Base-by-base conservation (phyloP, 768 basidiomycete species). In the Clathrus columnatus region DNA sequence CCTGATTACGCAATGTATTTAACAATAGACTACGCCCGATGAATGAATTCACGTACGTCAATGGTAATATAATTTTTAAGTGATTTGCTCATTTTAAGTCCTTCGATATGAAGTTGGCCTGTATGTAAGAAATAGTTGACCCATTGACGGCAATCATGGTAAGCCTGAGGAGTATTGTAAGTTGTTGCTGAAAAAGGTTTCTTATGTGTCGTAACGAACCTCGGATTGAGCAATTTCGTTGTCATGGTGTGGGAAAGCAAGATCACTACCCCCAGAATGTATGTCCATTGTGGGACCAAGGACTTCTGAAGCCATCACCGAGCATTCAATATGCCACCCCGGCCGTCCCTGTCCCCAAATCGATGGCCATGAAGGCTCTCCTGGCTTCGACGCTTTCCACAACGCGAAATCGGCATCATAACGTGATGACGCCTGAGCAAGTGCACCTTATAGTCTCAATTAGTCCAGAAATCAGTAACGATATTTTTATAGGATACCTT, bases 311-410 rank as follows among this genome's bases (percentile, higher is more conserved):
- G 94, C 94, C 95, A 99, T 99, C 29, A 96, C 95, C 3, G 91
- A 94, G 71, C 95, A 99, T 68, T 99, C 95, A 57, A 99, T 98
- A 68, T 99, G 95, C 95, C 95, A 99, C 16, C 95, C 95, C 2
- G 95, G 95, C 43, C 95, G 79, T n/a, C 94, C 93, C 42, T 74
- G 74, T 17, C 96, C 96, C 96, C 96, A 99, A 5, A 91, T 87
- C 10, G 93, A 96, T 0, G 85, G 82, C 95, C 96, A 99, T 2
- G 85, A 85, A 1, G 96, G 96, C 68, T 99, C 96, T 6, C 96
- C 96, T 2, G 91, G 82, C 73, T 93, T 95, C 27, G 91, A 91
- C 1, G 88, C 84, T 71, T 99, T 99, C 96, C 96, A 99, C 11
- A 99, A 74, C 4, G 96, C 96, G 69, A 99, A 99, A 70, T 99